Conservation (phyloP, 441 rosid genomes). For the Gossypium lobatum region DNA sequence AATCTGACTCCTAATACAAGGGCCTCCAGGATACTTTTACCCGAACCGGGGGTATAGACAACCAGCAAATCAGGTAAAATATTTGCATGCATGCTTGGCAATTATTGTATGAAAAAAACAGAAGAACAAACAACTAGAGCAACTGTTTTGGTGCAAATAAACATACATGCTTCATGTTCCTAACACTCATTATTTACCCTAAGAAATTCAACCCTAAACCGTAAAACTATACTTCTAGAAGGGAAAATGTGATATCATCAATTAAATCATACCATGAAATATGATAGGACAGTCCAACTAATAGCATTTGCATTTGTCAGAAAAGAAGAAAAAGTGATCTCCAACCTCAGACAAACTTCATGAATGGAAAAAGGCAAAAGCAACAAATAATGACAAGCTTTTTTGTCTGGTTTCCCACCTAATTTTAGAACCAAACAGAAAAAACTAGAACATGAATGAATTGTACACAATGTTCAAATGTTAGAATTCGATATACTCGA, state of each 20-base stretch:
- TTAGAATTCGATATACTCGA: not conserved
- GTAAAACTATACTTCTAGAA: not conserved
- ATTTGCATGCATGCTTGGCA: not conserved
- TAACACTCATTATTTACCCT: not conserved
- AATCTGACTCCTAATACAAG: no score
- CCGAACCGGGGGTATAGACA: not conserved
- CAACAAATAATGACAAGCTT: not conserved
- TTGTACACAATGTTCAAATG: not conserved
- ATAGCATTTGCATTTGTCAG: not conserved
- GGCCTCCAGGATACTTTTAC: no score
- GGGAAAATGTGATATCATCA: not conserved
- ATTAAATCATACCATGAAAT: not conserved
- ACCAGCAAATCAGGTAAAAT: not conserved
- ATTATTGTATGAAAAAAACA: not conserved
- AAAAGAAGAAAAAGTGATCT: not conserved
- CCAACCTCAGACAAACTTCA: not conserved
- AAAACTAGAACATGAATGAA: not conserved
- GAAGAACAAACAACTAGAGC: not conserved
- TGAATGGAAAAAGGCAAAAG: conserved; percentile 1
- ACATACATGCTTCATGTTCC: not conserved
- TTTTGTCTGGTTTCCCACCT: not conserved
- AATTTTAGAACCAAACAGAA: not conserved
- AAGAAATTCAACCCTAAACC: not conserved
- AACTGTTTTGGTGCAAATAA: not conserved
- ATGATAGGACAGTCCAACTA: not conserved